Base-by-base conservation (phyloP, 768 basidiomycete species). In the Lactarius vividus region DNA sequence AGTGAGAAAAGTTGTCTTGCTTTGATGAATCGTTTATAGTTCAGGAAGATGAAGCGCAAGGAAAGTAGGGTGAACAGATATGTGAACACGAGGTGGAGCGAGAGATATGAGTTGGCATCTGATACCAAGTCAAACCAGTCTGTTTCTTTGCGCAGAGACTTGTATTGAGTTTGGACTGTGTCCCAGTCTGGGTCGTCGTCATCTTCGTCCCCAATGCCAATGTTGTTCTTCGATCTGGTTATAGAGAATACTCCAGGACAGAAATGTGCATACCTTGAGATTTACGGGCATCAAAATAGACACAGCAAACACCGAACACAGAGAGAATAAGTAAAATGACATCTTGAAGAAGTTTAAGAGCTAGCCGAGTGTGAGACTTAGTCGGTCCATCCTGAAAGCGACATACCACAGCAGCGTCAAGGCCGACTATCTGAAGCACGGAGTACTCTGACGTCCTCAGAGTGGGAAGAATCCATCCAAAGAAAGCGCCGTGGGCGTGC, bases 381-480 rank as follows among this genome's bases (percentile, higher is more conserved):
- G 37, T 40, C 31, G 57, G 37, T 53, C 44, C 40, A 57, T 31
- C 2, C 33, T 33, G 20, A n/a, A 54, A 35, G 53, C 16, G 31
- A 82, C 92, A 72, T 73, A 94, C 94, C 71, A 98, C 97, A 2
- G 94, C 96, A 49, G 96, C 96, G 76, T 99, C 96, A 49, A 99
- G 79, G 0, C 96, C 96, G 15, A 99, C 96, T 58, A 97, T 96
- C 76, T 98, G 95, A 2, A 99, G 81, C 3, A 99, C 87, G 0
- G 94, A 91, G 67, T 92, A 95, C 74, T 99, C 96, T 54, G 92
- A 95, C 0, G 89, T 94, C 64, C 84, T 80, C 52, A 98, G 83
- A 0, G 96, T 98, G 1, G 96, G 96, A 70, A 96, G 77, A 60
- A 99, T 91, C 96, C 97, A 99, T 29, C 94, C 94, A 77, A 97